A percentile compares a stretch with the other conserved stretches of the same genome.
Conservation (phyloP, 2,329 filamentous ascomycete genomes). For the Neonectria sp. region DNA sequence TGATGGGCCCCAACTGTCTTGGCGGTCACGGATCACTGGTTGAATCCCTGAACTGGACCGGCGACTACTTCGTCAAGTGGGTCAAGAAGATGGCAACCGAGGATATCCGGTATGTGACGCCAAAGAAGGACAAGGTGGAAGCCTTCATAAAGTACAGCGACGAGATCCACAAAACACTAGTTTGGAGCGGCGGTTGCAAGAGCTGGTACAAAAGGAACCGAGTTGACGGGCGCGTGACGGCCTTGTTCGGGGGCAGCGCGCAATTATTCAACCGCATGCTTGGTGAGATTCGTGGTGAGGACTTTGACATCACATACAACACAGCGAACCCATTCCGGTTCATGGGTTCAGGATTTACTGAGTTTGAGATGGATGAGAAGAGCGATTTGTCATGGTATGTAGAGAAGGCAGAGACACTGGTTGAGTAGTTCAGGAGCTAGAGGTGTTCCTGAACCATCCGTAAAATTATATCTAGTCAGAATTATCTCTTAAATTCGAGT, state of each 20-base stretch:
- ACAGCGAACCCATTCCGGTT: constrained; percentile 41
- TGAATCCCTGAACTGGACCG: constrained; percentile 44
- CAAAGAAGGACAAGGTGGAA: constrained; percentile 42
- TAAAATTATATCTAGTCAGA: too few relatives aligned
- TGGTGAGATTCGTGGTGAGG: constrained; percentile 39
- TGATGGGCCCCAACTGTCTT: constrained; percentile 44
- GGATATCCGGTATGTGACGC: constrained; percentile 41
- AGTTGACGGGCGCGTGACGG: constrained; percentile 38
- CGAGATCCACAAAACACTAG: constrained; percentile 40
- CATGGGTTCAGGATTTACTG: constrained; percentile 42
- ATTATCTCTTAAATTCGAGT: too few relatives aligned
- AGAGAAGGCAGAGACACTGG: constrained; percentile 39
- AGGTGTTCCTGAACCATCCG: too few relatives aligned
- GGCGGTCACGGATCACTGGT: constrained; percentile 43
- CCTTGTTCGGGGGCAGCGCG: constrained; percentile 42
- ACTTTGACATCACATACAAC: constrained; percentile 41
- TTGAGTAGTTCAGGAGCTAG: background rate
- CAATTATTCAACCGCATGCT: constrained; percentile 43
- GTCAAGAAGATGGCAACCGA: constrained; percentile 43
- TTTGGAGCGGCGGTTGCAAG: constrained; percentile 41
- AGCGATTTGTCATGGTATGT: constrained; percentile 43
- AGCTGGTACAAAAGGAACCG: constrained; percentile 42
- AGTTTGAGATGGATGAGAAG: constrained; percentile 42
- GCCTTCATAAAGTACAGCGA: constrained; percentile 42
- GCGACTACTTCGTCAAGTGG: constrained; percentile 45